Percentiles rank a stretch among this genome's conserved stretches.
These are phyloP conservation scores for Rhodamnia rubescens DNA, from an alignment of 345 rosid genomes.

Conservation along the genomic window DNA sequence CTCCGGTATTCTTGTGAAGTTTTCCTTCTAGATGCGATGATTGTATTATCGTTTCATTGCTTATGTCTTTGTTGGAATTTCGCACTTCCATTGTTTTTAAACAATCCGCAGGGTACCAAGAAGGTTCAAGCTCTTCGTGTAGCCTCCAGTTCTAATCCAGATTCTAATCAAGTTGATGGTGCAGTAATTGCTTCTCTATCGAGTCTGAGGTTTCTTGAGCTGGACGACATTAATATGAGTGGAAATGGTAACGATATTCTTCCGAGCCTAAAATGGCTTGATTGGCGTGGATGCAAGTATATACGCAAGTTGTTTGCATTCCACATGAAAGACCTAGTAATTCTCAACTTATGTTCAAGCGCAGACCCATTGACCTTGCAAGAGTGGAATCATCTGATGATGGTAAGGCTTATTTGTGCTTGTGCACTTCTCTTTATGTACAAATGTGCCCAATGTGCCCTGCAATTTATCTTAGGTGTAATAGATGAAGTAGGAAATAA, in stretches of 20 bases:
- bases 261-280: background rate
- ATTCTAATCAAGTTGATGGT: background rate
- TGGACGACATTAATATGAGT: background rate
- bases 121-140: background rate
- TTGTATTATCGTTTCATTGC: background rate
- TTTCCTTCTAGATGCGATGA: background rate
- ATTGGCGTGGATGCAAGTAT: background rate
- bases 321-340: background rate
- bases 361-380: background rate
- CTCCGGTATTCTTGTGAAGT: background rate
- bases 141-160: too few species aligned
- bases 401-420: background rate
- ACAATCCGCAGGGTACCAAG: fast-evolving
- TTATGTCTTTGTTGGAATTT: background rate
- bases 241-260: background rate
- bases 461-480: background rate
- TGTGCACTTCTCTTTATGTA: background rate
- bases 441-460: background rate
- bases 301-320: background rate
- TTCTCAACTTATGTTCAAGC: background rate
- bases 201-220: background rate
- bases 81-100: background rate
- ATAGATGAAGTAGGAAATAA: background rate
- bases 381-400: background rate
- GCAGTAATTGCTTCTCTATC: background rate